Conservation (phyloP, 2,329 filamentous ascomycete genomes). For the Phyllosticta capitalensis region DNA sequence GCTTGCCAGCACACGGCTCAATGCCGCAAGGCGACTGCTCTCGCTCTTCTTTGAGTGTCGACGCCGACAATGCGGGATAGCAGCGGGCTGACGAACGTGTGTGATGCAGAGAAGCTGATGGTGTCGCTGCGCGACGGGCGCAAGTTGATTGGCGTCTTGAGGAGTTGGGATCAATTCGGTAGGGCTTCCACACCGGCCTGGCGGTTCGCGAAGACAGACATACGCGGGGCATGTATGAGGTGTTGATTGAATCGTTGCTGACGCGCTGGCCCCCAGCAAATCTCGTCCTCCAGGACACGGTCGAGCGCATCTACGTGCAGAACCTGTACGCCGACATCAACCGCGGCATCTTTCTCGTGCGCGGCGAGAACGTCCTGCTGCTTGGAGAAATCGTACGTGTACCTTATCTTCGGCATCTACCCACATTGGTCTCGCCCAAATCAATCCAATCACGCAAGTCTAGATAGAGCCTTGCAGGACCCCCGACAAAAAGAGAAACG, state of each 20-base stretch:
- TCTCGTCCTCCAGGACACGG: conserved; percentile 84
- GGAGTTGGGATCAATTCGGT: conserved; percentile 99
- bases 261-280: conserved; percentile 49
- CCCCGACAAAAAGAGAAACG: too few species aligned
- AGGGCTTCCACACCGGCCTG: conserved; percentile 19
- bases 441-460: neutral
- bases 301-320: conserved; percentile 74
- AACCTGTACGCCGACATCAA: conserved; percentile 73
- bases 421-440: neutral
- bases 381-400: conserved; percentile 71
- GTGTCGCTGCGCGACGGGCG: conserved; percentile 84
- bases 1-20: neutral
- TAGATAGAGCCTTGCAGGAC: too few species aligned
- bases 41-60: neutral
- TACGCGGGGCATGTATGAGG: neutral
- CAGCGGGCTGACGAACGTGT: conserved; percentile 17
- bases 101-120: conserved; percentile 74
- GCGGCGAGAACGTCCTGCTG: conserved; percentile 93
- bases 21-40: too few species aligned
- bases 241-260: neutral
- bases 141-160: conserved; percentile 83
- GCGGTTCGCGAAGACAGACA: neutral
- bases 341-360: conserved; percentile 80
- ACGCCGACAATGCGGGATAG: neutral
- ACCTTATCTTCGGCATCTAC: neutral